Base-by-base conservation (phyloP, 2,329 filamentous ascomycete species). In the Teratosphaeria pseudoeucalypti region DNA sequence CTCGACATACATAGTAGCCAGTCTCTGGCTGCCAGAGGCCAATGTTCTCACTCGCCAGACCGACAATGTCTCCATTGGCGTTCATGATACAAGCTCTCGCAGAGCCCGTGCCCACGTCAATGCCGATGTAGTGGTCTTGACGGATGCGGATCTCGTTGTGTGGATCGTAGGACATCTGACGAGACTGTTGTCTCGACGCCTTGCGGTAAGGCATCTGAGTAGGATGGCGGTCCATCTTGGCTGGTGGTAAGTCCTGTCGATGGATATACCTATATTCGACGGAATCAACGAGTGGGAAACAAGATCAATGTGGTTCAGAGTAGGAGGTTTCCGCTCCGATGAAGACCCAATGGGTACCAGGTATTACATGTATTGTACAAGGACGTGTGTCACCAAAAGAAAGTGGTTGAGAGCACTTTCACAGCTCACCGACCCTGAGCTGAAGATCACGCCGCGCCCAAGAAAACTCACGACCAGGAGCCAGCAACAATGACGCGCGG, bases 11-110 rank as follows among this genome's bases (percentile, higher is more conserved):
- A 70, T 82, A 82, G 73, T 79, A 82, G 32, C 80, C 79, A 32
- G 77, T 78, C 68, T 80, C 77, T 60, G 78, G 78, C 69, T 80
- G 78, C 78, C 78, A 81, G 19, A 80, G 70, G 47, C 75, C 77
- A 73, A 81, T 78, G 71, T 80, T 78, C 67, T 81, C 73, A 63
- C 78, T 78, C 59, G 79, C 80, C 62, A 82, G 64, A 61, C 78
- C 78, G 52, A 87, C 83, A 76, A 99, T 97, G 71, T 96, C 90
- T 57, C 94, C 94, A 49, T 88, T 86, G 63, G 86, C 83, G 73
- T 97, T 90, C 75, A 99, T 96, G 72, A 99, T 90, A 76, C 94
- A 97, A 58, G 94, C 94, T 72, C 94, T 85, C 47, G 92, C 94
- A 73, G 90, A 96, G 59, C 94, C 94, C 23, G 94, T 99, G 57